A percentile compares a stretch with the other conserved stretches of the same genome.
These are phyloP conservation scores for Talaromyces albobiverticillius DNA, from an alignment of 2,329 filamentous ascomycete species.

Conservation along the genomic window DNA sequence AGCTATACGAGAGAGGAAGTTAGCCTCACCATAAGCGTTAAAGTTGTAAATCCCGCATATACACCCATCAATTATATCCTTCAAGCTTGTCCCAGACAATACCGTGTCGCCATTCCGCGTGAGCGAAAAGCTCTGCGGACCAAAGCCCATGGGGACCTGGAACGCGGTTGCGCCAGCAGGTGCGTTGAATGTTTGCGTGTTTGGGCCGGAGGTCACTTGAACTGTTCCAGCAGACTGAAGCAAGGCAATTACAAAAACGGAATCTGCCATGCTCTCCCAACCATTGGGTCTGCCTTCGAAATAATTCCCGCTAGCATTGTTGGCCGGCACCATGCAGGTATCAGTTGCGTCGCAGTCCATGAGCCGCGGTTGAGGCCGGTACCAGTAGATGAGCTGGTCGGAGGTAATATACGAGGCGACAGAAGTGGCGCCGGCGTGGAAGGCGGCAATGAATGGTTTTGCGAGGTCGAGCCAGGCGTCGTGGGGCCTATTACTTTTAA, in stretches of 20 bases:
- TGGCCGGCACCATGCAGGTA: slow-evolving; percentile 42
- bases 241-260: slow-evolving; percentile 53
- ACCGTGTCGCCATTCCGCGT: slow-evolving; percentile 40
- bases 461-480: slow-evolving; percentile 54
- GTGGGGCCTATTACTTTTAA: slow-evolving; percentile 40
- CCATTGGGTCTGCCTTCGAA: slow-evolving; percentile 53
- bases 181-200: slow-evolving; percentile 44
- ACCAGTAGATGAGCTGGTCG: slow-evolving; percentile 57
- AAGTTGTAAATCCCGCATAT: slow-evolving; percentile 46
- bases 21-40: slow-evolving; percentile 35
- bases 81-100: slow-evolving; percentile 48
- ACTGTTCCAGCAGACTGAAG: slow-evolving; percentile 47
- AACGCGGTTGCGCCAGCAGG: slow-evolving; percentile 46
- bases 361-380: slow-evolving; percentile 48
- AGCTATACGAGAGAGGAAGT: not conserved
- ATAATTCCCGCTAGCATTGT: slow-evolving; percentile 51
- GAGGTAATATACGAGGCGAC: slow-evolving; percentile 39
- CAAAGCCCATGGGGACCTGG: slow-evolving; percentile 47
- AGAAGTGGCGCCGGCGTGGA: slow-evolving; percentile 44
- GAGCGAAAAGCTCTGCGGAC: slow-evolving; percentile 48
- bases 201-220: slow-evolving; percentile 46
- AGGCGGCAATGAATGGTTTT: slow-evolving; percentile 54
- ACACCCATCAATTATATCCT: slow-evolving; percentile 50
- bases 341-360: slow-evolving; percentile 54
- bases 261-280: slow-evolving; percentile 48